Percentiles rank a stretch among this genome's conserved stretches.
phyloP scores from a whole-genome alignment of 2,329 filamentous ascomycete species.

The Trichoderma lentiforme region DNA sequence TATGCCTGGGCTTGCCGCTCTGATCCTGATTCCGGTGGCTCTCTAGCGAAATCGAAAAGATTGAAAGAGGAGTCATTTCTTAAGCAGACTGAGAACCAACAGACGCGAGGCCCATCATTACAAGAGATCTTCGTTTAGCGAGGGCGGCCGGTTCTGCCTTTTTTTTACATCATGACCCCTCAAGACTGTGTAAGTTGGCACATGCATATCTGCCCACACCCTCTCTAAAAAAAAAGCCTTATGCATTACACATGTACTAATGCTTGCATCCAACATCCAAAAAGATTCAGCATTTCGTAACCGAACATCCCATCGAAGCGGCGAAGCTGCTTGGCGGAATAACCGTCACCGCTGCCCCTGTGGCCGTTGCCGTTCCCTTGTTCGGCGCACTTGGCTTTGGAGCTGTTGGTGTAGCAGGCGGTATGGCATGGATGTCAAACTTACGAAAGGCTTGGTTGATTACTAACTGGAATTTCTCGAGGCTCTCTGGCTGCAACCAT shows the following conservation, averaged over 20 bases:
- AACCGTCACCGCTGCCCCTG: background rate
- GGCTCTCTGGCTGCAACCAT: background rate
- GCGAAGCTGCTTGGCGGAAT: background rate
- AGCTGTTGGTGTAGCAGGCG: background rate
- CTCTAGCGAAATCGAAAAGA: background rate
- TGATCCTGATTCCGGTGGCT: background rate
- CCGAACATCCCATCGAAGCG: background rate
- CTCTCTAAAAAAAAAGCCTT: background rate
- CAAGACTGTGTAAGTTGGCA: background rate
- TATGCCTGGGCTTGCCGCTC: background rate
- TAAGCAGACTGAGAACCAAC: background rate
- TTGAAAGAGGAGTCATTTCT: background rate
- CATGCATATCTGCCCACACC: background rate
- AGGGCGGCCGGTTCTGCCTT: background rate
- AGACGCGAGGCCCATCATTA: background rate
- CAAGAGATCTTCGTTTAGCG: background rate
- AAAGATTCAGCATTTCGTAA: background rate
- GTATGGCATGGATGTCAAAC: background rate
- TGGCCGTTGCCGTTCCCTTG: background rate
- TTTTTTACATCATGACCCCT: background rate
- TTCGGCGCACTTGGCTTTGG: conserved; percentile 3
- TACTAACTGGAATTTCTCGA: background rate
- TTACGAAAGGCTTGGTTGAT: background rate
- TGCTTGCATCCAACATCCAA: background rate
- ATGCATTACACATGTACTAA: background rate